Percentiles rank a stretch among this genome's conserved stretches.
These are phyloP conservation scores for Forsythia suspensa DNA, from an alignment of 257 asterid species.

Conservation along the genomic window DNA sequence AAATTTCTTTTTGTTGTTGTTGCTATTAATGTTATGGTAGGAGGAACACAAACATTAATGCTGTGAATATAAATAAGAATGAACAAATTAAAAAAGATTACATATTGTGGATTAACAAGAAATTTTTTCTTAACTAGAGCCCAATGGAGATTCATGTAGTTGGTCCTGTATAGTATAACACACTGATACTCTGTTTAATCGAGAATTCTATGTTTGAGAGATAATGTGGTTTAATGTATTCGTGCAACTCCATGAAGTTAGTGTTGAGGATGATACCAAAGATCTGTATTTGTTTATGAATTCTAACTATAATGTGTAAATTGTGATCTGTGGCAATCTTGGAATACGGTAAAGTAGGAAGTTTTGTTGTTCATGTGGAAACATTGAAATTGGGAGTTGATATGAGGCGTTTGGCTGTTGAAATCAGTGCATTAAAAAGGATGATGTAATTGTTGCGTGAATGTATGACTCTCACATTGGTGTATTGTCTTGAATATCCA, in stretches of 20 bases:
- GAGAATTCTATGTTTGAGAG: neutral
- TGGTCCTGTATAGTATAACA: neutral
- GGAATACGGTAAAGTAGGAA: neutral
- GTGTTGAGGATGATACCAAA: neutral
- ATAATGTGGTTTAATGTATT: neutral
- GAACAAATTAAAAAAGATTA: neutral
- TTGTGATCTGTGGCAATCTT: neutral
- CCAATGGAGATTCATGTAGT: neutral
- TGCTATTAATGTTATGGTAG: neutral
- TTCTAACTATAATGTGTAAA: neutral
- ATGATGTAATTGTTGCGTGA: neutral
- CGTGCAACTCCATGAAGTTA: neutral
- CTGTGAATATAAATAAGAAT: neutral
- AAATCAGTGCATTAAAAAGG: neutral
- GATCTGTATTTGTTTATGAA: neutral
- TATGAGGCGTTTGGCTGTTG: neutral
- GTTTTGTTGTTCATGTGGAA: neutral
- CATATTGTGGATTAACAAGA: constrained; percentile 1
- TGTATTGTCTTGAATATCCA: neutral
- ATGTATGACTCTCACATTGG: neutral
- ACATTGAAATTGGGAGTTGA: constrained; percentile 1
- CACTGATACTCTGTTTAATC: neutral
- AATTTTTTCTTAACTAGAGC: constrained; percentile 8
- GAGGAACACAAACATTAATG: neutral
- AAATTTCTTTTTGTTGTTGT: neutral